These are phyloP conservation scores for Solanum medicagineum DNA, from an alignment of 257 asterid genomes.

Conservation along the genomic window DNA sequence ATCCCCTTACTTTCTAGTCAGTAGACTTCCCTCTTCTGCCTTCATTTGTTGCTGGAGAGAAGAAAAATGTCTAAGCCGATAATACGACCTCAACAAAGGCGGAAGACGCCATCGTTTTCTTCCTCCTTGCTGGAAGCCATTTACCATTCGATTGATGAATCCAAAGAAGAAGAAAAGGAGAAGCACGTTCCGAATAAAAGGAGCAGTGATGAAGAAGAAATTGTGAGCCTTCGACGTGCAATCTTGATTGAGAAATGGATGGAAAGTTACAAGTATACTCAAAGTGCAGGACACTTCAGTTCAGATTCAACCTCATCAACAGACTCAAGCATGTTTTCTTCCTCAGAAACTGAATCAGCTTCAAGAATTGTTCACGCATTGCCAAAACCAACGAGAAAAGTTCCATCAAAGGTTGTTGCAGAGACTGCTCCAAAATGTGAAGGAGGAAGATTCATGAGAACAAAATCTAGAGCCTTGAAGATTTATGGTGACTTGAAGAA, in stretches of 20 bases:
- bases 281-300: slow-evolving; percentile 22
- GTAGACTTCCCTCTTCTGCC: neutral
- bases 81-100: slow-evolving; percentile 18
- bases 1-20: neutral
- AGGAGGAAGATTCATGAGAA: slow-evolving; percentile 17
- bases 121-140: slow-evolving; percentile 76
- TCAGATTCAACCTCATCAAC: slow-evolving; percentile 51
- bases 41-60: too few relatives aligned
- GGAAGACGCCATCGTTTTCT: slow-evolving; percentile 63
- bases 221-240: slow-evolving; percentile 59
- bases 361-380: slow-evolving; percentile 1
- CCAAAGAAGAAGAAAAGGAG: neutral
- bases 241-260: slow-evolving; percentile 78
- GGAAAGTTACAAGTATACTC: slow-evolving; percentile 19
- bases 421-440: slow-evolving; percentile 4
- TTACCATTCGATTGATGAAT: slow-evolving; percentile 68
- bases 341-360: slow-evolving; percentile 48
- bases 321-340: slow-evolving; percentile 56
- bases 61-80: slow-evolving; percentile 5
- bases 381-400: neutral
- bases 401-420: neutral
- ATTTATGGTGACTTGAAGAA: slow-evolving; percentile 28
- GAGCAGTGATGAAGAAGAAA: slow-evolving; percentile 40
- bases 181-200: neutral
- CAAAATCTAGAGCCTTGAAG: slow-evolving; percentile 28